Evolutionary conservation across 2,329 filamentous ascomycete species (phyloP).

Genomic region (Scedosporium boydii): DNA sequence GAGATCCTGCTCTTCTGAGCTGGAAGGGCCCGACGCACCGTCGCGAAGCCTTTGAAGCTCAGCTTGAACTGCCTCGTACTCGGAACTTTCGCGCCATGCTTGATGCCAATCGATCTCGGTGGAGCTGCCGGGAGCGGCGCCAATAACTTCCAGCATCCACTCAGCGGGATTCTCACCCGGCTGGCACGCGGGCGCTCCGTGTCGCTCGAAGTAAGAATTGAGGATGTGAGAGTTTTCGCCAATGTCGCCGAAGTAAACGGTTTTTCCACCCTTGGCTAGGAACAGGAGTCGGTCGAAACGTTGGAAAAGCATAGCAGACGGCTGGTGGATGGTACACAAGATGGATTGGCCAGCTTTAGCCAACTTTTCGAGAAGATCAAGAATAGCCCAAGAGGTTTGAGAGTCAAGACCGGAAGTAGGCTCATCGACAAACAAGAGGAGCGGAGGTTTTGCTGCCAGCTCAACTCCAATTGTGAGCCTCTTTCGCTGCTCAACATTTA

Average conservation of each 20-base stretch:
- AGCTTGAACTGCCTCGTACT: conserved; percentile 43
- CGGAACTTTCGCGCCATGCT: conserved; percentile 49
- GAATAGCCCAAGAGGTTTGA: conserved; percentile 88
- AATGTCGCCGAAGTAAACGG: conserved; percentile 75
- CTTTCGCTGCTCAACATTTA: conserved; percentile 62
- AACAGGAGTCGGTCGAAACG: conserved; percentile 78
- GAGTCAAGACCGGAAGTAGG: conserved; percentile 90
- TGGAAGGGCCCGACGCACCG: conserved; percentile 23
- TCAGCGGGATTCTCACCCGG: conserved; percentile 68
- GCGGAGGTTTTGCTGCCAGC: conserved; percentile 79
- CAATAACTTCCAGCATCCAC: conserved; percentile 61
- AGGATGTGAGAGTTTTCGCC: conserved; percentile 60
- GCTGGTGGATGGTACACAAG: conserved; percentile 95
- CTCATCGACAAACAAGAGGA: conserved; percentile 89
- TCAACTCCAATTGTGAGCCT: conserved; percentile 94
- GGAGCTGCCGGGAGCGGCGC: conserved; percentile 53
- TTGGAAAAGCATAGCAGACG: conserved; percentile 91
- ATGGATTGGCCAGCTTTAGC: conserved; percentile 85
- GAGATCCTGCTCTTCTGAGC: conserved; percentile 21
- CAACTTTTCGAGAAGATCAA: conserved; percentile 79
- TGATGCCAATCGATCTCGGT: conserved; percentile 58
- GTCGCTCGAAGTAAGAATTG: conserved; percentile 66
- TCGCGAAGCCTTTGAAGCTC: conserved; percentile 49
- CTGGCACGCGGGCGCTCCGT: conserved; percentile 57
- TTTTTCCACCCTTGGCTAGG: conserved; percentile 64